phyloP scores from a whole-genome alignment of 176 grass and related monocot species.

The Zea mays region DNA sequence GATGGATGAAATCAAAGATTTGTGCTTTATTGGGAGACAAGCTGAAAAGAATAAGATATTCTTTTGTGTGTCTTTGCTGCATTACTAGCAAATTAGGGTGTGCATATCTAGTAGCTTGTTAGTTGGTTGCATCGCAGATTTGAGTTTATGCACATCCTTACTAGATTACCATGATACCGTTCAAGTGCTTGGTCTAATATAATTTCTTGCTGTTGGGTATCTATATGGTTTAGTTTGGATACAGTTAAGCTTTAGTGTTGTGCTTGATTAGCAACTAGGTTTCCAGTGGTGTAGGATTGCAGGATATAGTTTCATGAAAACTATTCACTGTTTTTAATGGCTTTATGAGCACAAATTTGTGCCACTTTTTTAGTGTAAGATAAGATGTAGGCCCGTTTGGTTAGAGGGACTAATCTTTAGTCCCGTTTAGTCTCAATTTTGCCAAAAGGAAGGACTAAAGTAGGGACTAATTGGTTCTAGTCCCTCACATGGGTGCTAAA shows the following conservation, averaged over 20 bases:
- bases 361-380: background rate
- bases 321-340: background rate
- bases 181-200: background rate
- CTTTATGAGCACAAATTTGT: background rate
- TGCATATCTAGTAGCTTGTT: background rate
- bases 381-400: too few relatives aligned
- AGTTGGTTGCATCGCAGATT: background rate
- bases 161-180: background rate
- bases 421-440: too few relatives aligned
- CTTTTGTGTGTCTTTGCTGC: constrained; percentile 1
- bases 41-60: background rate
- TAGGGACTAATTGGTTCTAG: too few relatives aligned
- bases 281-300: background rate
- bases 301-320: background rate
- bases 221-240: background rate
- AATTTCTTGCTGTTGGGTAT: constrained; percentile 13
- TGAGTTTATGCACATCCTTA: background rate
- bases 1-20: background rate
- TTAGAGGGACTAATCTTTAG: too few relatives aligned
- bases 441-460: too few relatives aligned
- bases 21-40: background rate
- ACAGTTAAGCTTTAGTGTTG: background rate
- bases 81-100: background rate
- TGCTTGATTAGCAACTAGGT: background rate
- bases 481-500: too few relatives aligned